Evolutionary conservation across 345 rosid genomes (phyloP), one percentile per base, ranked within the genome.

Genomic region (Salix exigua): DNA sequence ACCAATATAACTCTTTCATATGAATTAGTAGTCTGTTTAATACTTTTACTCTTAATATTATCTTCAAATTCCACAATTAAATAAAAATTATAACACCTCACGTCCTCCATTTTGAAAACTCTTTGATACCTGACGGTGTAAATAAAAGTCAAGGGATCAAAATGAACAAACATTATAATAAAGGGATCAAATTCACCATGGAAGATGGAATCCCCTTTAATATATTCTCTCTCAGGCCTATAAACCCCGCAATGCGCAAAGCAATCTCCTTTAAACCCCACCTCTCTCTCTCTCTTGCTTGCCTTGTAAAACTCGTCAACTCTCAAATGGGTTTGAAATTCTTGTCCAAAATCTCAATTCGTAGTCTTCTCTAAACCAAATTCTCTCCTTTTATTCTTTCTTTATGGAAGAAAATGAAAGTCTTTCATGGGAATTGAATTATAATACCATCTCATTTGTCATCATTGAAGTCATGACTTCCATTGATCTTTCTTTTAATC

Each of bases 141-240:
- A 31, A 31, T 31, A 55, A 55, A 21, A 21, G 23, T 10, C 3
- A n/a, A 55, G 62, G 28, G 62, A n/a, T 55, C 62, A 55, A 55
- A 55, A 55, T 2, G 5, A n/a, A n/a, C 62, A 23, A n/a, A 3
- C 1, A 8, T n/a, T n/a, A 55, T 1, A 55, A 26, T 55, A 1
- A 25, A 55, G 61, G 10, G 25, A 1, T 23, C 61, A 53, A 53
- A 1, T 21, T 19, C 6, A 55, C 28, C 62, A 8, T 21, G 28
- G 26, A n/a, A 10, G 44, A 40, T 40, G 44, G 44, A 10, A 19
- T 21, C 42, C 21, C 25, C 44, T 75, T 79, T 51, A 10, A 10
- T 16, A 81, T n/a, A n/a, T n/a, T n/a, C n/a, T n/a, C n/a, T n/a
- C 83, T 85, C 85, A 83, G 68, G 51, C 33, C 80, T 78, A 75